Percentiles rank a stretch among this genome's conserved stretches.
Evolutionary conservation across 768 basidiomycete genomes (phyloP).

Genomic region (Ephemerocybe angulata): DNA sequence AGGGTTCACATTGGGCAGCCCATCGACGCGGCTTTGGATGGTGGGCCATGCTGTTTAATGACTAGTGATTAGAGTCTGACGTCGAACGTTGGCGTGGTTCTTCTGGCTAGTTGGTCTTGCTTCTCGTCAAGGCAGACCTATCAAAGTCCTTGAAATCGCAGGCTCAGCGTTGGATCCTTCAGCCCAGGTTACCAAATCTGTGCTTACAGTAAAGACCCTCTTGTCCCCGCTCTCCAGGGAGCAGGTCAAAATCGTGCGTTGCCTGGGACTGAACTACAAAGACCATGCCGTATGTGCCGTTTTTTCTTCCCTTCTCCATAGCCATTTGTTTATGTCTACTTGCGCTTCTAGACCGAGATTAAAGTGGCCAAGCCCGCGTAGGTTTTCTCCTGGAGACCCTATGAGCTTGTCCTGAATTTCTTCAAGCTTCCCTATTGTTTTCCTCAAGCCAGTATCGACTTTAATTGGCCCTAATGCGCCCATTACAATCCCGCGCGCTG

Average conservation of each 20-base stretch:
- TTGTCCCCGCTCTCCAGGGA: conserved; percentile 66
- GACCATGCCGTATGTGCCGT: conserved; percentile 76
- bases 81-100: not conserved
- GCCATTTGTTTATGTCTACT: not conserved
- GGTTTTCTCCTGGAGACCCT: conserved; percentile 16
- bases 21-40: conserved; percentile 60
- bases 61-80: not conserved
- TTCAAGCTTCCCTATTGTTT: conserved; percentile 63
- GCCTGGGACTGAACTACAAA: conserved; percentile 79
- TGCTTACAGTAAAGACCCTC: conserved; percentile 69
- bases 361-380: conserved; percentile 63
- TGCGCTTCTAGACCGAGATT: conserved; percentile 53
- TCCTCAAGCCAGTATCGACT: conserved; percentile 72
- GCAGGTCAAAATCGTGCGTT: conserved; percentile 67
- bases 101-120: conserved; percentile 55
- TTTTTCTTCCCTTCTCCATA: not conserved
- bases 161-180: conserved; percentile 67
- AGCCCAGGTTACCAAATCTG: conserved; percentile 57
- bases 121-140: conserved; percentile 45
- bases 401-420: not conserved
- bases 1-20: conserved; percentile 78
- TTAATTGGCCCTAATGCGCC: conserved; percentile 69
- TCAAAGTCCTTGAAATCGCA: conserved; percentile 69
- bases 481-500: conserved; percentile 60
- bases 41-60: conserved; percentile 25